Conservation (phyloP, 73 alveolate species). For the Paramecium primaurelia region DNA sequence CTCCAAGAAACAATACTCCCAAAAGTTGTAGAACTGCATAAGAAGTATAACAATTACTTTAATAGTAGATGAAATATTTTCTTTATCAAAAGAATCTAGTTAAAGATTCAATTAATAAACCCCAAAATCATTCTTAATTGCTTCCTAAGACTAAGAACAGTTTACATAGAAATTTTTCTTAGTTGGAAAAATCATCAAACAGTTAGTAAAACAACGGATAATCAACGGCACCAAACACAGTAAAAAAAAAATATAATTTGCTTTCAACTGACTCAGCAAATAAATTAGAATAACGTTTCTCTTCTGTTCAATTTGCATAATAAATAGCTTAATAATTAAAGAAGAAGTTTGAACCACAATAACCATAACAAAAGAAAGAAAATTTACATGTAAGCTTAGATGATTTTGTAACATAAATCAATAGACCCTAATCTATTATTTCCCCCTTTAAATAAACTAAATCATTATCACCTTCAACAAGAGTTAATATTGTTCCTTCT, state of each 20-base stretch:
- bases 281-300: neutral
- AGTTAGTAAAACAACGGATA: neutral
- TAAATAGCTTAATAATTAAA: constrained; percentile 9
- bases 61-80: neutral
- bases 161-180: neutral
- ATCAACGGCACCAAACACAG: neutral
- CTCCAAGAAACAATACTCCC: constrained; percentile 46
- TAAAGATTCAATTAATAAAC: neutral
- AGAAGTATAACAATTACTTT: neutral
- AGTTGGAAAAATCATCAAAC: neutral
- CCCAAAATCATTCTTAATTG: neutral
- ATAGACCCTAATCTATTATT: neutral
- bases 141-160: constrained; percentile 14
- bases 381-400: constrained; percentile 3
- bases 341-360: neutral
- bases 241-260: neutral
- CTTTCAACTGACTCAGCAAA: neutral
- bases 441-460: neutral
- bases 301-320: neutral
- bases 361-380: constrained; percentile 9
- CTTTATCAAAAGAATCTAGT: neutral
- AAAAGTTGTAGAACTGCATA: constrained; percentile 26
- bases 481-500: neutral
- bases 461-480: neutral
- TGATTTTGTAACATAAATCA: constrained; percentile 17